Percentiles rank a stretch among this genome's conserved stretches.
These are phyloP conservation scores for Starmera dryadoides DNA, from an alignment of 805 yeast genomes.

Conservation along the genomic window DNA sequence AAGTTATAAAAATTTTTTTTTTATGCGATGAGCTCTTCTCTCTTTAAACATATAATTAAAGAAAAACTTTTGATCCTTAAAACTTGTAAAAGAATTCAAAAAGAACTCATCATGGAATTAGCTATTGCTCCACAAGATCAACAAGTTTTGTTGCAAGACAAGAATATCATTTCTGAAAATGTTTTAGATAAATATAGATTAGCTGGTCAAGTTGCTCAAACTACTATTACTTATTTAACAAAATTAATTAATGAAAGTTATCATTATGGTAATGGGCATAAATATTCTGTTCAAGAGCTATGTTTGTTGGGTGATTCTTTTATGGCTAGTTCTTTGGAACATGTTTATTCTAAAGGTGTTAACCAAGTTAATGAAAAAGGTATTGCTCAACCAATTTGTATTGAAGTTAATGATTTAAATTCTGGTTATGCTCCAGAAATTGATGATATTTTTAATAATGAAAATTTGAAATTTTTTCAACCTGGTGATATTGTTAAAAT, in stretches of 20 bases:
- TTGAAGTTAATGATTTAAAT: conserved; percentile 75
- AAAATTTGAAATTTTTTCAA: conserved; percentile 31
- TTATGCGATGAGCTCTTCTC: conserved; percentile 8
- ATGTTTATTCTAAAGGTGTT: conserved; percentile 44
- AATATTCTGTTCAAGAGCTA: conserved; percentile 51
- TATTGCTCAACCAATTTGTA: conserved; percentile 83
- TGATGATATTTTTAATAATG: conserved; percentile 42
- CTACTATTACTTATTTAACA: conserved; percentile 61
- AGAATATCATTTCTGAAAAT: conserved; percentile 53
- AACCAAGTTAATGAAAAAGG: conserved; percentile 77
- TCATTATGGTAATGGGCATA: conserved; percentile 41
- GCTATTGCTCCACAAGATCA: conserved; percentile 72
- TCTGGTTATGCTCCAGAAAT: conserved; percentile 83
- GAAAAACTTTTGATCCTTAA: neutral
- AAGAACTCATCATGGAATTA: conserved; percentile 46
- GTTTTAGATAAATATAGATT: conserved; percentile 77
- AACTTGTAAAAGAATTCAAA: neutral
- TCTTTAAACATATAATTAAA: neutral
- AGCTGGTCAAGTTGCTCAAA: conserved; percentile 86
- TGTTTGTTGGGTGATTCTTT: conserved; percentile 80
- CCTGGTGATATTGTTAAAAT: conserved; percentile 86
- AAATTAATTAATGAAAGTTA: conserved; percentile 67
- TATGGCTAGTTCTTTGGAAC: conserved; percentile 49
- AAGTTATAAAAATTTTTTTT: neutral
- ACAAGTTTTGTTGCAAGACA: conserved; percentile 62